Percentiles rank a stretch among this genome's conserved stretches.
These are phyloP conservation scores for Trametes punicea DNA, from an alignment of 768 basidiomycete species.

Conservation along the genomic window DNA sequence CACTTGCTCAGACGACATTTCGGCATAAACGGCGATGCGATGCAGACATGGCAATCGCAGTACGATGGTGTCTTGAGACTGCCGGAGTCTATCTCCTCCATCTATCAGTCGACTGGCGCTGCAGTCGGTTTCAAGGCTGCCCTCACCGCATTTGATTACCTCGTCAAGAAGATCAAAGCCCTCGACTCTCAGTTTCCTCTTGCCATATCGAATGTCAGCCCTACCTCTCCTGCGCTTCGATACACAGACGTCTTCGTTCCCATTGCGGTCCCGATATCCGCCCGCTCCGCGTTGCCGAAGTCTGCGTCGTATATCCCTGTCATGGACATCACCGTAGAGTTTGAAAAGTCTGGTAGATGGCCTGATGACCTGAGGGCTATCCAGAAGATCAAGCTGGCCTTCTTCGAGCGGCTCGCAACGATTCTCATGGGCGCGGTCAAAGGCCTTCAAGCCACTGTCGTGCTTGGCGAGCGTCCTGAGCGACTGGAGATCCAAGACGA, in stretches of 20 bases:
- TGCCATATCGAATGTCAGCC: constrained; percentile 69
- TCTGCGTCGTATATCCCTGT: constrained; percentile 65
- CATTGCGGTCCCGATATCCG: constrained; percentile 57
- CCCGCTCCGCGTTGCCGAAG: constrained; percentile 48
- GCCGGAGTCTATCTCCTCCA: constrained; percentile 49
- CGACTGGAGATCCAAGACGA: constrained; percentile 64
- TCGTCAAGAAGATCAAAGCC: constrained; percentile 73
- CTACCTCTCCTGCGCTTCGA: constrained; percentile 69
- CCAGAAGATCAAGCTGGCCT: constrained; percentile 91
- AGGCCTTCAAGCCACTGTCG: constrained; percentile 56
- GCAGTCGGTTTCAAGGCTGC: constrained; percentile 68
- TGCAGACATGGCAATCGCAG: constrained; percentile 54
- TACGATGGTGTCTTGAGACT: constrained; percentile 60
- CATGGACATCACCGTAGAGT: constrained; percentile 78
- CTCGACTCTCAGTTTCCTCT: constrained; percentile 74
- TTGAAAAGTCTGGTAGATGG: constrained; percentile 92
- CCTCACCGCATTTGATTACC: constrained; percentile 70
- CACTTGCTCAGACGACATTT: constrained; percentile 80
- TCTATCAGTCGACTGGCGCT: constrained; percentile 35
- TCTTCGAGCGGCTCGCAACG: constrained; percentile 77
- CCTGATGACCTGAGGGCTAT: constrained; percentile 91
- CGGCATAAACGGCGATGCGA: constrained; percentile 48
- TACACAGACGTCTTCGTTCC: constrained; percentile 86
- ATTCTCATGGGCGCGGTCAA: constrained; percentile 51
- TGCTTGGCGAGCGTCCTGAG: constrained; percentile 47